These are phyloP conservation scores for Mycena kentingensis DNA, from an alignment of 768 basidiomycete species.

Conservation along the genomic window DNA sequence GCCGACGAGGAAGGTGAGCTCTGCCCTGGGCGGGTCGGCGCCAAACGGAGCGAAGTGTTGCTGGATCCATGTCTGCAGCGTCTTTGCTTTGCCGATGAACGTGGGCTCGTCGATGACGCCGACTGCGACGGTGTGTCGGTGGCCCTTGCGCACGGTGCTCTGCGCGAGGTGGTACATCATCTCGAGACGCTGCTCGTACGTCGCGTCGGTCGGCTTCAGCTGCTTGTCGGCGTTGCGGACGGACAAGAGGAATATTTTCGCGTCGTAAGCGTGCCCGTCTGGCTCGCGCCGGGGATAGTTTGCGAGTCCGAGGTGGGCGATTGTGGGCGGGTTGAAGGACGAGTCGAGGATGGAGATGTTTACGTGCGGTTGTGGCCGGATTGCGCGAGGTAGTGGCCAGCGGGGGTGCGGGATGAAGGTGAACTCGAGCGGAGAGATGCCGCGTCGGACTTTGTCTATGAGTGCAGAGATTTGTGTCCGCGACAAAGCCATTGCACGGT, in stretches of 20 bases:
- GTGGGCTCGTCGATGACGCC: slow-evolving; percentile 86
- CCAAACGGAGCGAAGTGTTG: slow-evolving; percentile 32
- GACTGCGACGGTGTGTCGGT: slow-evolving; percentile 52
- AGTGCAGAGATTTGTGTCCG: slow-evolving; percentile 14
- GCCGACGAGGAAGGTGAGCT: slow-evolving; percentile 75
- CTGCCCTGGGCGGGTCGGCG: slow-evolving; percentile 28
- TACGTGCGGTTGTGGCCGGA: slow-evolving; percentile 29
- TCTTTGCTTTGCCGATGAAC: slow-evolving; percentile 78
- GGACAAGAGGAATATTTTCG: slow-evolving; percentile 77
- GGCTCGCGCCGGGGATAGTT: slow-evolving; percentile 39
- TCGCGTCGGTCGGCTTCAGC: slow-evolving; percentile 69
- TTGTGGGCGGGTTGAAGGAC: slow-evolving; percentile 91
- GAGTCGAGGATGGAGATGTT: slow-evolving; percentile 82
- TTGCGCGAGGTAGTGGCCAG: slow-evolving; percentile 60
- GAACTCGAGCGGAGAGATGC: slow-evolving; percentile 54
- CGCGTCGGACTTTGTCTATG: slow-evolving; percentile 46
- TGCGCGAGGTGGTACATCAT: slow-evolving; percentile 80
- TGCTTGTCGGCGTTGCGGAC: slow-evolving; percentile 86
- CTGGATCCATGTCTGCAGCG: slow-evolving; percentile 55
- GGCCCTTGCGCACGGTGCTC: slow-evolving; percentile 35
- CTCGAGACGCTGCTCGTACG: slow-evolving; percentile 74
- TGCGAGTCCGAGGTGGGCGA: slow-evolving; percentile 80
- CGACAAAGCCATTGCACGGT: slow-evolving; percentile 10
- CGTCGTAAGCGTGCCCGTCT: slow-evolving; percentile 51
- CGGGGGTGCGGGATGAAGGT: slow-evolving; percentile 57